These are phyloP conservation scores for Phytophthora tentaculata DNA, from an alignment of 352 stramenopile species.

Conservation along the genomic window DNA sequence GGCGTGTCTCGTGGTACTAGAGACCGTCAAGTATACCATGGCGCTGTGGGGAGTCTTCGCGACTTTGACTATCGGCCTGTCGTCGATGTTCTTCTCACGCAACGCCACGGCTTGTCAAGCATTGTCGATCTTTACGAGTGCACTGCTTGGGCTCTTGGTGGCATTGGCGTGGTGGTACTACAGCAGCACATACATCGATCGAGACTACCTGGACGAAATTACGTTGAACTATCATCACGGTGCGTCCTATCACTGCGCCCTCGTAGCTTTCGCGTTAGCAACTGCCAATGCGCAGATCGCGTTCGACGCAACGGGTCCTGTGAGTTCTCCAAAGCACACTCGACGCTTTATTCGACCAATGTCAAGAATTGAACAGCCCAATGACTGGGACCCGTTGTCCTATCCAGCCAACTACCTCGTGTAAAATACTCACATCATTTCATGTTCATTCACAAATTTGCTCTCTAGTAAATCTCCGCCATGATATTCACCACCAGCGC, in stretches of 20 bases:
- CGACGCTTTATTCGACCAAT: conserved; percentile 28
- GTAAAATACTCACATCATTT: conserved; percentile 15
- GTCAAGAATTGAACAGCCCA: conserved; percentile 14
- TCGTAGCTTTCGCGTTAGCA: conserved; percentile 38
- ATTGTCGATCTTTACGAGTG: conserved; percentile 46
- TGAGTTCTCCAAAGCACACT: conserved; percentile 32
- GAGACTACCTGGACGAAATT: conserved; percentile 40
- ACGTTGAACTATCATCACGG: conserved; percentile 48
- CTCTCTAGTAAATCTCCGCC: conserved; percentile 85
- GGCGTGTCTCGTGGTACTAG: conserved; percentile 64
- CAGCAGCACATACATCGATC: conserved; percentile 55
- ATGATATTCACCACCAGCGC: conserved; percentile 94
- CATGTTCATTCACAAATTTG: not conserved
- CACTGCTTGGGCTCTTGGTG: conserved; percentile 45
- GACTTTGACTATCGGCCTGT: conserved; percentile 26
- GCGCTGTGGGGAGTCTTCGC: conserved; percentile 47
- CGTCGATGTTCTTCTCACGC: conserved; percentile 24
- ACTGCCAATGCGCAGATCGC: conserved; percentile 36
- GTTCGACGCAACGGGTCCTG: conserved; percentile 18
- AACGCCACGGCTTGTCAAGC: conserved; percentile 20
- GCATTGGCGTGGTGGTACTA: conserved; percentile 64
- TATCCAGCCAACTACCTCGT: conserved; percentile 67
- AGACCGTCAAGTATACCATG: conserved; percentile 60
- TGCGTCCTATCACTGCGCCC: conserved; percentile 45
- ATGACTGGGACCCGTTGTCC: conserved; percentile 48